Evolutionary conservation across 495 filamentous ascomycete genomes (phyloP), one percentile per base, ranked within the genome.

Genomic region (Penicillium soppii): DNA sequence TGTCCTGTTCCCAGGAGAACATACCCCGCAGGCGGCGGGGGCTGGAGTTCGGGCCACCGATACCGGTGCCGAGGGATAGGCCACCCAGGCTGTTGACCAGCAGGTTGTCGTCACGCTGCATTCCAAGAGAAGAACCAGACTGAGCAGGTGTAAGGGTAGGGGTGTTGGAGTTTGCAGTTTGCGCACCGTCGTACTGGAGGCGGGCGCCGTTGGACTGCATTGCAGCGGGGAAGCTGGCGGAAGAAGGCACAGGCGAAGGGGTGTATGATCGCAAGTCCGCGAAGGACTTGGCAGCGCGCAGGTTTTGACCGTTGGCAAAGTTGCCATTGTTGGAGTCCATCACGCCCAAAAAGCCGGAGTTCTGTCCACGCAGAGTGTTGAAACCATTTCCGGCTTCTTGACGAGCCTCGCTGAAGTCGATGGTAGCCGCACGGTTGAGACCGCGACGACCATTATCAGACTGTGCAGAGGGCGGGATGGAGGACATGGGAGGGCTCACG

Each of bases 261-360:
- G 92, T 96, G 70, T 92, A 95, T 2, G 92, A 94, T 52, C 92
- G 88, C 54, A 98, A 73, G 67, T 98, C 94, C 37, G 92, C 94
- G 65, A 96, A 96, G 17, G 92, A 97, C 74, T 97, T 97, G 55
- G 95, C 94, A 25, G 88, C 88, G 19, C 94, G 88, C n/a, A 98
- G 82, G 67, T 91, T 94, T 55, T 83, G 83, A 25, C 77, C 76
- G 17, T 80, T 78, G 47, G 80, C 81, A 38, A 82, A 78, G 50
- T 81, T 81, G 33, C 86, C 85, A 1, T 91, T n/a, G n/a, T n/a
- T 89, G 44, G 92, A 95, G 55, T 90, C 88, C 16, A 92, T 80
- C 48, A 95, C 84, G 36, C 91, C 90, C 35, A 97, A 76, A 38
- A 92, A 86, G 36, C 85, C 86, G 25, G 84, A 81, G 27, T 81